phyloP scores from a whole-genome alignment of 2,329 filamentous ascomycete species.

The Fusarium newnesense region DNA sequence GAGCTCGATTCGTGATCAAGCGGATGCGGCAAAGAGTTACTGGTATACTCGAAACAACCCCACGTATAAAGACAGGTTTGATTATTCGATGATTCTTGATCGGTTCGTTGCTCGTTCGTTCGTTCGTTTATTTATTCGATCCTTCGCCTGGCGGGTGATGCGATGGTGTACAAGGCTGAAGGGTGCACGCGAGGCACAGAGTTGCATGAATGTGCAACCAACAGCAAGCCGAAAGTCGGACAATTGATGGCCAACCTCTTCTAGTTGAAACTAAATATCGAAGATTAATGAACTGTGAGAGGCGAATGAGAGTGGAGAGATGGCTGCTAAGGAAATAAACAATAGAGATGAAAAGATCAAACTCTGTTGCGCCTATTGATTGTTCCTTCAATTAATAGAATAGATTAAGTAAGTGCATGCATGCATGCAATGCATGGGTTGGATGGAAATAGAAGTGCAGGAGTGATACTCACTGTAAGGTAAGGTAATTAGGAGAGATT shows the following conservation, averaged over 20 bases:
- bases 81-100: not conserved
- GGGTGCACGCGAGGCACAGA: slow-evolving; percentile 17
- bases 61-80: not conserved
- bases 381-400: slow-evolving; percentile 6
- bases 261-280: not conserved
- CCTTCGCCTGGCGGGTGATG: slow-evolving; percentile 12
- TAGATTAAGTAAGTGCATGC: not conserved
- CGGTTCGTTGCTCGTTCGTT: not conserved
- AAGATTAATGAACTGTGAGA: not conserved
- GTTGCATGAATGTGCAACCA: not conserved
- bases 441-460: slow-evolving; percentile 31
- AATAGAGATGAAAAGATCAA: not conserved
- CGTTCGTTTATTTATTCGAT: not conserved
- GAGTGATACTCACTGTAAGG: slow-evolving; percentile 3
- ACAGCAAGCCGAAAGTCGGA: slow-evolving; percentile 27
- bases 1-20: slow-evolving; percentile 5
- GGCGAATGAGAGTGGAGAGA: not conserved
- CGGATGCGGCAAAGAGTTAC: not conserved
- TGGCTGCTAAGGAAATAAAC: not conserved
- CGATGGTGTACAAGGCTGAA: slow-evolving; percentile 26
- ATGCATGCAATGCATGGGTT: slow-evolving; percentile 13
- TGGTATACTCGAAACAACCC: not conserved
- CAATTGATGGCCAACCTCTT: slow-evolving; percentile 12
- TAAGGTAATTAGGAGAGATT: slow-evolving; percentile 33
- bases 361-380: not conserved